Conservation (phyloP, 225 moss, liverwort and hornwort genomes). For the Physcomitrium patens region DNA sequence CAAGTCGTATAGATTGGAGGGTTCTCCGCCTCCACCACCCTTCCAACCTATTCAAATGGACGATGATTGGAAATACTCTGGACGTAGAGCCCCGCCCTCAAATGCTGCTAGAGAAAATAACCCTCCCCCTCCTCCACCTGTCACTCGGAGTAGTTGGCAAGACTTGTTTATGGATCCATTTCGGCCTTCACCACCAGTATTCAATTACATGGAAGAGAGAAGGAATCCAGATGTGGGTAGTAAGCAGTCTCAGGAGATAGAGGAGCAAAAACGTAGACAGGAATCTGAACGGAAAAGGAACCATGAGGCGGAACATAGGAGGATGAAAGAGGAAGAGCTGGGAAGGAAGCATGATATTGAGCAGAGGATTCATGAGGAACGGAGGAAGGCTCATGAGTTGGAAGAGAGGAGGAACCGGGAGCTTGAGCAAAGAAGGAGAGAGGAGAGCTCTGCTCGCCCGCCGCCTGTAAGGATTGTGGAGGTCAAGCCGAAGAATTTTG, state of each 20-base stretch:
- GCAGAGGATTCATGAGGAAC: slow-evolving; percentile 33
- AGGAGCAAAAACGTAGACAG: slow-evolving; percentile 24
- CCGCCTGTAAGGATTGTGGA: slow-evolving; percentile 42
- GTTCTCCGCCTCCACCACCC: slow-evolving; percentile 41
- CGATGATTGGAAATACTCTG: slow-evolving; percentile 45
- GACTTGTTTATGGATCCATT: slow-evolving; percentile 64
- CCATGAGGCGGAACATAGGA: slow-evolving; percentile 22
- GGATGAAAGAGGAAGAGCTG: slow-evolving; percentile 27
- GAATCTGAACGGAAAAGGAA: slow-evolving; percentile 17
- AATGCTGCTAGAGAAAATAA: slow-evolving; percentile 27
- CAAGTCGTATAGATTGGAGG: slow-evolving; percentile 43
- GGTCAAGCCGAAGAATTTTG: slow-evolving; percentile 18
- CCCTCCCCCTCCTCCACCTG: slow-evolving; percentile 53
- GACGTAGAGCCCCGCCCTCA: slow-evolving; percentile 8
- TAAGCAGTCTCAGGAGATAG: slow-evolving; percentile 25
- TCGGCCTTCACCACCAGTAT: slow-evolving; percentile 48
- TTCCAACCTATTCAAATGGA: slow-evolving; percentile 41
- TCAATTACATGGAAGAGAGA: slow-evolving; percentile 53
- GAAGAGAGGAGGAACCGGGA: slow-evolving; percentile 34
- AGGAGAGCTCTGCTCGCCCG: neutral
- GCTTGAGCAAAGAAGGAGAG: slow-evolving; percentile 18
- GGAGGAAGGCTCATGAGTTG: slow-evolving; percentile 20
- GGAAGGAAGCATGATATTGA: slow-evolving; percentile 32
- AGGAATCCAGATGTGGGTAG: slow-evolving; percentile 35
- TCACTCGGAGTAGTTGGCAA: slow-evolving; percentile 53